A percentile compares a stretch with the other conserved stretches of the same genome.
phyloP scores from a whole-genome alignment of 768 basidiomycete species.

The Rhodosporidiobolus sp. region DNA sequence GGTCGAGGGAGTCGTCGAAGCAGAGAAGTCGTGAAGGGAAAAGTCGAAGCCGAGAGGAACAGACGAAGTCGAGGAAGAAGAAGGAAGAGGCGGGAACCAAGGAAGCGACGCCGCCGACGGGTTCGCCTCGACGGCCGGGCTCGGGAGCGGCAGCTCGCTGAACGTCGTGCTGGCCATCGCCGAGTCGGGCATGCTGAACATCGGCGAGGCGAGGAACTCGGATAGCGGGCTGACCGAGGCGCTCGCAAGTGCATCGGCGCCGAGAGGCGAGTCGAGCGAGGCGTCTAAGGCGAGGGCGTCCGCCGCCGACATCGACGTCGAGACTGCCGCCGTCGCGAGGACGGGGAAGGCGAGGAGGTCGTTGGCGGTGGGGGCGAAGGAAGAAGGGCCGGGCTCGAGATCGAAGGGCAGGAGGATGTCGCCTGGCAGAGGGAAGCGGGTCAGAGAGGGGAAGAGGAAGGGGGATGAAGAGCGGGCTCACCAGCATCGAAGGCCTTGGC shows the following conservation, averaged over 20 bases:
- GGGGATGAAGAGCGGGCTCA: not conserved
- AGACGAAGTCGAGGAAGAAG: not conserved
- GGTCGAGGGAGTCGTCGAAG: not conserved
- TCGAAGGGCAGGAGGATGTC: conserved; percentile 18
- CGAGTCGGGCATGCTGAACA: conserved; percentile 22
- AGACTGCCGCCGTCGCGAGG: not conserved
- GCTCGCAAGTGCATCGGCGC: not conserved
- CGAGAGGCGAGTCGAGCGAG: conserved; percentile 26
- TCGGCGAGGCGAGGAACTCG: conserved; percentile 31
- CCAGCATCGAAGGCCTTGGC: conserved; percentile 27
- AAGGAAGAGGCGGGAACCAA: conserved; percentile 25
- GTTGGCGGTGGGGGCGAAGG: not conserved
- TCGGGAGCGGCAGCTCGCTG: conserved; percentile 19
- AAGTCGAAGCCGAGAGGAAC: not conserved
- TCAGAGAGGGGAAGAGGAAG: not conserved
- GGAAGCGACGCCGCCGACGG: not conserved
- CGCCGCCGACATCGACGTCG: not conserved
- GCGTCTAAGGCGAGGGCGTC: conserved; percentile 8
- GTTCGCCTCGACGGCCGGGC: not conserved
- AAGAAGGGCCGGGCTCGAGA: not conserved
- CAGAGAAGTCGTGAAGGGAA: not conserved
- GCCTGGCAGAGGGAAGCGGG: not conserved
- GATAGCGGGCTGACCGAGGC: conserved; percentile 13
- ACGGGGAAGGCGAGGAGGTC: conserved; percentile 1
- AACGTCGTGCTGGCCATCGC: conserved; percentile 2